phyloP scores from a whole-genome alignment of 2,329 filamentous ascomycete genomes.

The Paecilomyces niveus region DNA sequence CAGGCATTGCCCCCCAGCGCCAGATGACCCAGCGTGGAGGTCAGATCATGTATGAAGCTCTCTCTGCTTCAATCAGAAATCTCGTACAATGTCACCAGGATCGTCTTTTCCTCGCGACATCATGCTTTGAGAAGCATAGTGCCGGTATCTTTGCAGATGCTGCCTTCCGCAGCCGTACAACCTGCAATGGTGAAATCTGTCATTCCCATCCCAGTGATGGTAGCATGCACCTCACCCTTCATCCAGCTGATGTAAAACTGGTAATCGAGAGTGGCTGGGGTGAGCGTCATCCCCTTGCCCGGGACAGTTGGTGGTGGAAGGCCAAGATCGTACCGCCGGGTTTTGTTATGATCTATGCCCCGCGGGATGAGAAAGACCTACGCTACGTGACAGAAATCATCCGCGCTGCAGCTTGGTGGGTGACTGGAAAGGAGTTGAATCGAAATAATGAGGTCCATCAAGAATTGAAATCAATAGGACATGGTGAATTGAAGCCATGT shows the following conservation, averaged over 20 bases:
- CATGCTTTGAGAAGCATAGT: constrained; percentile 76
- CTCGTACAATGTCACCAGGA: constrained; percentile 44
- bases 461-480: not conserved
- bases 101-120: constrained; percentile 55
- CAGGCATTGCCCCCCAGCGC: constrained; percentile 73
- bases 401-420: constrained; percentile 65
- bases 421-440: not conserved
- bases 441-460: not conserved
- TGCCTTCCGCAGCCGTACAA: constrained; percentile 11
- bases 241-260: constrained; percentile 67
- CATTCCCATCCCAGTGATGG: constrained; percentile 73
- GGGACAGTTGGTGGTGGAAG: constrained; percentile 57
- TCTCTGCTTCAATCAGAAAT: constrained; percentile 47
- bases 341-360: constrained; percentile 79
- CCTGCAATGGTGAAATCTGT: constrained; percentile 65
- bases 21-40: constrained; percentile 64
- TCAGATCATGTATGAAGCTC: constrained; percentile 45
- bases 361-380: constrained; percentile 61
- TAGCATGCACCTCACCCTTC: constrained; percentile 71
- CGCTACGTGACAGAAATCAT: constrained; percentile 62
- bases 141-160: constrained; percentile 63
- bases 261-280: constrained; percentile 74
- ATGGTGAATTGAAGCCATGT: not conserved
- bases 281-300: constrained; percentile 52
- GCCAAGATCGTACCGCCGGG: constrained; percentile 63